Evolutionary conservation across 2,329 filamentous ascomycete genomes (phyloP), one percentile per base, ranked within the genome.

Genomic region (Tolypocladium inflatum): DNA sequence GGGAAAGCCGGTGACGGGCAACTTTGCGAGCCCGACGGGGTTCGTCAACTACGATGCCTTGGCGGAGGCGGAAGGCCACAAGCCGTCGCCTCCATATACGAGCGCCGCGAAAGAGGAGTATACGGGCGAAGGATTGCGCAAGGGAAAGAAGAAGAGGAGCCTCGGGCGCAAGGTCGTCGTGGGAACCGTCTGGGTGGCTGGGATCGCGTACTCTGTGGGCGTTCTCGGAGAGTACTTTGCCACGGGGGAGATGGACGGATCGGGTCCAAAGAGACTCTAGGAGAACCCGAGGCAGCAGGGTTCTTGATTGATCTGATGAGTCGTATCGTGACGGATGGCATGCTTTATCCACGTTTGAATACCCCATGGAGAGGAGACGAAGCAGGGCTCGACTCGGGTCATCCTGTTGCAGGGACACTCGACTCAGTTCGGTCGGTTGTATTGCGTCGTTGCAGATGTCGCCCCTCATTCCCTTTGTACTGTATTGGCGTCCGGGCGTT

Each of bases 21-120:
- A 80, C 56, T 87, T 85, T 66, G 82, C 83, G 21, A 85, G 81
- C 39, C 84, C 85, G 1, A 87, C 84, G 1, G 85, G 84, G 0
- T 88, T 85, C 64, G 80, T 87, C 50, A 86, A 85, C 62, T 82
- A 85, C 62, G 80, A 85, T 60, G 66, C 62, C n/a, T 63, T 67
- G 51, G 68, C 70, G 9, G 68, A 66, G 43, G 57, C 60, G n/a
- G 52, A 59, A 2, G 45, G 56, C 19, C 62, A 68, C 17, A 71
- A 71, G 58, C 70, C 69, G 4, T 64, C 67, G 11, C 69, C 74
- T 15, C 69, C 73, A 39, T 74, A 54, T 33, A 55, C 48, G 30
- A 13, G n/a, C 19, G 58, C 39, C 76, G 55, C 72, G 78, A 56
- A 72, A 78, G 9, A 70, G 72, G 8, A 71, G 75, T 50, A 43